Percentiles rank a stretch among this genome's conserved stretches.
phyloP scores from a whole-genome alignment of 2,329 filamentous ascomycete genomes.

The Colletotrichum eremochloae region DNA sequence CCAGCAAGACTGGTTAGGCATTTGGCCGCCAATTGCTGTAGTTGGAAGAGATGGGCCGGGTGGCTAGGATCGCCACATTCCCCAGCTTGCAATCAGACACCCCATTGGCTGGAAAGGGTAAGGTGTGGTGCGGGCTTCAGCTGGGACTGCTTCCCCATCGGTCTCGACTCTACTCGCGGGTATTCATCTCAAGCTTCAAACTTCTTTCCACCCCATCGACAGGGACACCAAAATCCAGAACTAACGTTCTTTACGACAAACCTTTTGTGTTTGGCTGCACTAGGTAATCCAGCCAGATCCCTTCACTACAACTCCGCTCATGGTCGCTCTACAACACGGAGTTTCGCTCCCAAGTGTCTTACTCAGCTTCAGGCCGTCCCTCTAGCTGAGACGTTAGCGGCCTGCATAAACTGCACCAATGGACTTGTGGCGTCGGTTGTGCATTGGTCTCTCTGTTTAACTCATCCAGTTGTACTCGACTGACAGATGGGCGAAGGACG shows the following conservation, averaged over 20 bases:
- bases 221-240: neutral
- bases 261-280: neutral
- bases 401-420: slow-evolving; percentile 39
- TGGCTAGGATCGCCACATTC: slow-evolving; percentile 13
- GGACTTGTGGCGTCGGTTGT: slow-evolving; percentile 19
- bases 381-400: slow-evolving; percentile 41
- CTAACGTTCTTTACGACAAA: slow-evolving; percentile 8
- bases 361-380: slow-evolving; percentile 22
- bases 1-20: neutral
- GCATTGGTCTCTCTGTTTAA: slow-evolving; percentile 36
- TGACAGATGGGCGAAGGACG: slow-evolving; percentile 23
- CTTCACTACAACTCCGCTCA: neutral
- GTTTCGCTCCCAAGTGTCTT: neutral
- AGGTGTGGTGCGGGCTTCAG: slow-evolving; percentile 2
- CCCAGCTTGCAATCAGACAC: neutral
- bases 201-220: neutral
- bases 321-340: slow-evolving; percentile 1
- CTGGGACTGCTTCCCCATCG: neutral
- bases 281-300: neutral
- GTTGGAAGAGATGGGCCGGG: neutral
- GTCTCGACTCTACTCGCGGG: neutral
- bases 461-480: slow-evolving; percentile 35
- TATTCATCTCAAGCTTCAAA: slow-evolving; percentile 17
- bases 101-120: slow-evolving; percentile 2
- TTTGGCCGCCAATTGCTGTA: neutral